phyloP scores from a whole-genome alignment of 139 green algal species.

The Haematococcus sp. region DNA sequence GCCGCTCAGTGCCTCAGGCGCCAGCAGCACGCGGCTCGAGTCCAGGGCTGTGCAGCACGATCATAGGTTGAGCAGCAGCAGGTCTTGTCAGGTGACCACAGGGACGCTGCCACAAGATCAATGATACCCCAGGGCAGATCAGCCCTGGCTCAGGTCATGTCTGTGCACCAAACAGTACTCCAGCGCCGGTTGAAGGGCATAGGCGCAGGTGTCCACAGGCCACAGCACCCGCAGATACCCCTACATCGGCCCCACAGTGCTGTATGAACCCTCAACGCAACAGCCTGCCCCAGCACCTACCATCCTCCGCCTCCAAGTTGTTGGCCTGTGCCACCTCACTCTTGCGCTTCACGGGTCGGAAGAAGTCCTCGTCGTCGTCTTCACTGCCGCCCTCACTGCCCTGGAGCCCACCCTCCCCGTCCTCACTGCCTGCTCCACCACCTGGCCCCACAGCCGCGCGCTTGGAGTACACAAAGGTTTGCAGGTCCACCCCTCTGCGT shows the following conservation, averaged over 20 bases:
- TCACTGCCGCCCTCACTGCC: conserved; percentile 22
- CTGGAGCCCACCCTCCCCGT: conserved; percentile 9
- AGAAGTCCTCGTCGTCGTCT: conserved; percentile 35
- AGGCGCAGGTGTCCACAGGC: too few relatives aligned
- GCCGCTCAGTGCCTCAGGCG: conserved; percentile 1
- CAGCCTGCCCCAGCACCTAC: conserved; percentile 50
- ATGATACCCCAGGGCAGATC: too few relatives aligned
- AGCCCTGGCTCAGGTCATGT: too few relatives aligned
- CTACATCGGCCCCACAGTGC: too few relatives aligned
- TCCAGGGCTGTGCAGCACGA: conserved; percentile 19
- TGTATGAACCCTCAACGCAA: too few relatives aligned
- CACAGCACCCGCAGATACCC: too few relatives aligned
- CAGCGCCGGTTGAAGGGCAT: too few relatives aligned
- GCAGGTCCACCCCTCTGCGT: conserved; percentile 34
- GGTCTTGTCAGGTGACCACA: too few relatives aligned
- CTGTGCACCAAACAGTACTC: too few relatives aligned
- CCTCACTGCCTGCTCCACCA: conserved; percentile 3
- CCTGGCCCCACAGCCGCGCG: conserved; percentile 4
- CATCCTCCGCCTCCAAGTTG: conserved; percentile 46
- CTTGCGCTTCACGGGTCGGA: neutral
- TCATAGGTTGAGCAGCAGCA: too few relatives aligned
- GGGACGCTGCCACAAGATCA: too few relatives aligned
- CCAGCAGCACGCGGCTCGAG: conserved; percentile 20
- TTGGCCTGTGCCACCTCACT: conserved; percentile 44
- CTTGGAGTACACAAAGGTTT: conserved; percentile 44